Evolutionary conservation across 495 filamentous ascomycete species (phyloP).

Genomic region (Evansstolkia leycettana): DNA sequence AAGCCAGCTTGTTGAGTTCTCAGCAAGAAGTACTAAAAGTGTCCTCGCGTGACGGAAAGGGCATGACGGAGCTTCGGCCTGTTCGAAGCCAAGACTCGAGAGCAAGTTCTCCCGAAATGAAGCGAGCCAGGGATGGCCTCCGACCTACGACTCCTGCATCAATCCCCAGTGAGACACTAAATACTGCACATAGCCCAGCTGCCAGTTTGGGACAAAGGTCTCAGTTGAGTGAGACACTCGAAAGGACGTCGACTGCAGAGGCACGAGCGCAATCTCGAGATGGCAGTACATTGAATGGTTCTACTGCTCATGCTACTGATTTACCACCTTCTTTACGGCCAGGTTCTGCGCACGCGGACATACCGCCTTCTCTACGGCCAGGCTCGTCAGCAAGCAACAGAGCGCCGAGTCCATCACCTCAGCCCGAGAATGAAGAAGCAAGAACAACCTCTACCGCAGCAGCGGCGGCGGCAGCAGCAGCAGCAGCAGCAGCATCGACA

Average conservation of each 20-base stretch:
- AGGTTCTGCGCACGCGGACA: too few relatives aligned
- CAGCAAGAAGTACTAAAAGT: constrained; percentile 13
- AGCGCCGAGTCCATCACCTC: background rate
- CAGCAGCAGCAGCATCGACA: constrained; percentile 10
- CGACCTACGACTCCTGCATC: constrained; percentile 21
- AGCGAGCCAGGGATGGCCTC: constrained; percentile 18
- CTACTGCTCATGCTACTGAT: background rate
- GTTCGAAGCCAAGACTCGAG: constrained; percentile 9
- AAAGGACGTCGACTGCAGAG: constrained; percentile 8
- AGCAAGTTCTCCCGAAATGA: constrained; percentile 9
- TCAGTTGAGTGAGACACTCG: constrained; percentile 12
- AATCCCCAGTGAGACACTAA: constrained; percentile 11
- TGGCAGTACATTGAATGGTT: constrained; percentile 6
- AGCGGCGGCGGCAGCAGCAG: constrained; percentile 3
- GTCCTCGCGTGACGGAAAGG: constrained; percentile 19
- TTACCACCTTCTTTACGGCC: constrained; percentile 3
- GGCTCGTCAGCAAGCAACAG: constrained; percentile 9
- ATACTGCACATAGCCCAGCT: constrained; percentile 11
- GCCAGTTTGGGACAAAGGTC: constrained; percentile 14
- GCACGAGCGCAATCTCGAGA: constrained; percentile 7
- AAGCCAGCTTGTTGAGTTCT: constrained; percentile 6
- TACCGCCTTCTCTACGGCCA: constrained; percentile 14
- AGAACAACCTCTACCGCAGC: constrained; percentile 1
- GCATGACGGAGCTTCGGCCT: constrained; percentile 8
- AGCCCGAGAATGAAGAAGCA: background rate